A percentile compares a stretch with the other conserved stretches of the same genome.
phyloP scores from a whole-genome alignment of 805 yeast genomes.

The Zygosaccharomyces kombuchaensis region DNA sequence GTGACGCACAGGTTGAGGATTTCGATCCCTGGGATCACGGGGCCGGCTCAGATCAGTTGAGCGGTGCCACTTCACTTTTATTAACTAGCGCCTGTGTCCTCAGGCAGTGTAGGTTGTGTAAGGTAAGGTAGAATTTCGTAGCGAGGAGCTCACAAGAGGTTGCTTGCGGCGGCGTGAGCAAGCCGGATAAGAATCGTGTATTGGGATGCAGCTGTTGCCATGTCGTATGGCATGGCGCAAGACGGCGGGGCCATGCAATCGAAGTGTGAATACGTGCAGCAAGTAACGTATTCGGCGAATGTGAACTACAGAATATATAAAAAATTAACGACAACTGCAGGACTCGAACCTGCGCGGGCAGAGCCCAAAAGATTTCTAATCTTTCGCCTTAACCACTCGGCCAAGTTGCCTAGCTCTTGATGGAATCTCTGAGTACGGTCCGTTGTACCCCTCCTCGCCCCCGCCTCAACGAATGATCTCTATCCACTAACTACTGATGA shows the following conservation, averaged over 20 bases:
- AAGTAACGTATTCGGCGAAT: too few species aligned
- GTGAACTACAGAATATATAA: too few species aligned
- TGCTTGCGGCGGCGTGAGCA: too few species aligned
- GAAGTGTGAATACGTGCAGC: too few species aligned
- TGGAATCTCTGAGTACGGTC: too few species aligned
- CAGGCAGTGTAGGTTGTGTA: neutral
- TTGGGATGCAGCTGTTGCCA: neutral
- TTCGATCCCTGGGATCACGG: conserved; percentile 46
- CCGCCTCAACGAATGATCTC: too few species aligned
- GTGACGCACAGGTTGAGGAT: conserved; percentile 74
- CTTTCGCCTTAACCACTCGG: conserved; percentile 64
- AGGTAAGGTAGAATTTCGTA: neutral
- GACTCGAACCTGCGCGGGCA: conserved; percentile 60
- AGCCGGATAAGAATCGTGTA: neutral
- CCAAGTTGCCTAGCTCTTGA: conserved; percentile 39
- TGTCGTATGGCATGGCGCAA: too few species aligned
- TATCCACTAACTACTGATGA: neutral
- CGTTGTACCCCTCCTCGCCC: too few species aligned
- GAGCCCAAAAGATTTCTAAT: conserved; percentile 51
- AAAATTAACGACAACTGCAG: conserved; percentile 65
- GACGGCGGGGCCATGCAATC: neutral
- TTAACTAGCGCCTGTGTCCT: neutral
- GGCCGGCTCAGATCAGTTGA: conserved; percentile 35
- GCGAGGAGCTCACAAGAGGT: too few species aligned
- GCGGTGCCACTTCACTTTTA: neutral